phyloP scores from a whole-genome alignment of 2,329 filamentous ascomycete species.

The Ambrosiella cleistominuta region DNA sequence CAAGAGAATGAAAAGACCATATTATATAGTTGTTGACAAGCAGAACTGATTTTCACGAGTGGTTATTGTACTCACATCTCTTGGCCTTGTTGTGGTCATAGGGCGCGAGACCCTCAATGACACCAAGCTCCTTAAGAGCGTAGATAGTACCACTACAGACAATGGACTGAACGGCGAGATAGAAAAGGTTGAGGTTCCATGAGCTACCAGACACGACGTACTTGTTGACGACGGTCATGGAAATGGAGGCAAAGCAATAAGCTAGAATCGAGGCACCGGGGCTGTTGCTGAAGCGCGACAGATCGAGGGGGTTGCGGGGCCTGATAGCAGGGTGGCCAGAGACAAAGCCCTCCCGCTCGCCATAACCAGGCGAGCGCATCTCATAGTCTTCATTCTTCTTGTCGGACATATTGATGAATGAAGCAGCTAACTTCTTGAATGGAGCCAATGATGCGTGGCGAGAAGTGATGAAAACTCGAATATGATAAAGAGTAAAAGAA shows the following conservation, averaged over 20 bases:
- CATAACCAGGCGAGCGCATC: conserved; percentile 45
- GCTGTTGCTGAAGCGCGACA: conserved; percentile 49
- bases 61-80: conserved; percentile 49
- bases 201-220: conserved; percentile 80
- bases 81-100: conserved; percentile 81
- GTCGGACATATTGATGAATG: conserved; percentile 46
- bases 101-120: conserved; percentile 65
- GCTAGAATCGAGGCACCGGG: conserved; percentile 65
- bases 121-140: conserved; percentile 57
- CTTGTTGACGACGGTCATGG: conserved; percentile 99
- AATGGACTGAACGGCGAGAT: conserved; percentile 76
- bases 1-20: no score
- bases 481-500: neutral
- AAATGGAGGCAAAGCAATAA: conserved; percentile 91
- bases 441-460: neutral
- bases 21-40: no score
- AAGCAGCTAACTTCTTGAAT: neutral
- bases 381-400: conserved; percentile 76
- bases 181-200: conserved; percentile 95
- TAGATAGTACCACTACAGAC: conserved; percentile 79
- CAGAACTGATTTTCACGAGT: neutral
- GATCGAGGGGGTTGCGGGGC: conserved; percentile 16
- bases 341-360: conserved; percentile 35
- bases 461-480: neutral
- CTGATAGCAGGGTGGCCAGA: conserved; percentile 18